Evolutionary conservation across 1,284 basidiomycete species (phyloP), one percentile per base, ranked within the genome.

Genomic region (Moesziomyces globuligerus): DNA sequence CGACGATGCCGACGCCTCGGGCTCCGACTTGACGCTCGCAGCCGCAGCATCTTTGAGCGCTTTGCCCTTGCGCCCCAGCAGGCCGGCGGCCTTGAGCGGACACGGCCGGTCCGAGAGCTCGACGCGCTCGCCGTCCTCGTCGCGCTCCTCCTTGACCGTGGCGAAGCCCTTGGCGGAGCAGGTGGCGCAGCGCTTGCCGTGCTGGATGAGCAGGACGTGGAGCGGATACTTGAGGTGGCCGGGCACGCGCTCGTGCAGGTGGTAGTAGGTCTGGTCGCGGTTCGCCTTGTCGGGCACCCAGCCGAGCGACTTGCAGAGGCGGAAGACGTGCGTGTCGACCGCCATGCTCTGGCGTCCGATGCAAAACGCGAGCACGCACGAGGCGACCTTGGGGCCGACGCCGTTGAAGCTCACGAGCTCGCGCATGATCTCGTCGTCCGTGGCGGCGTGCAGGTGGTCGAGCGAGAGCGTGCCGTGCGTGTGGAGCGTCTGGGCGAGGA

Each of bases 371-470:
- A 90, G 81, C 0, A 91, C 90, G 74, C 91, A 92, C 6, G 88
- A 88, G 0, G 90, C 90, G 0, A 90, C 91, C 83, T 92, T 92
- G 1, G 89, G 89, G 0, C 91, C 90, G 3, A 92, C 89, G 0
- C 90, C 89, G 47, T 74, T 70, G 61, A 77, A 75, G 11, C 41
- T 23, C 11, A 77, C 65, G 36, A 77, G 55, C 54, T 76, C 89
- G 60, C 85, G 83, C 89, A 91, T 91, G 21, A 88, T 88, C 29
- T 87, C 86, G 34, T 87, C 86, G 76, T 91, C 87, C 1, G 86
- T 72, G 37, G 83, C 61, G 41, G 74, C 24, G 52, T 85, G 83
- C n/a, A 83, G 72, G 53, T 83, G 81, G 47, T 85, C 83, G 0
- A 88, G 84, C 10, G 72, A 75, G 23, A 81, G 59, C n/a, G 39